A percentile compares a stretch with the other conserved stretches of the same genome.
Conservation (phyloP, 1,284 basidiomycete genomes). For the Moniliella sp. region DNA sequence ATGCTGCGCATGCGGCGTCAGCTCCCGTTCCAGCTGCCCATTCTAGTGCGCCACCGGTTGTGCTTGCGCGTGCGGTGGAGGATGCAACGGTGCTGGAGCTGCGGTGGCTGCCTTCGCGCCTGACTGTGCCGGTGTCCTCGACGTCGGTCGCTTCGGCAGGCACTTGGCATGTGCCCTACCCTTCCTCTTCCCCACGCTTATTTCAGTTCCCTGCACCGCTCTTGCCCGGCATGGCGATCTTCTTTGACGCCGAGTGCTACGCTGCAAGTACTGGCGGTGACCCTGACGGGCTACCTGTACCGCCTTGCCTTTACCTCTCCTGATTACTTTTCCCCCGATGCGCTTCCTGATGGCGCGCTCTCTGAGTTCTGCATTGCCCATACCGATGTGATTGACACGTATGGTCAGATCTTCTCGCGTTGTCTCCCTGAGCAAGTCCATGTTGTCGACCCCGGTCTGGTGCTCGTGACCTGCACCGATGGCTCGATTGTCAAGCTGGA, state of each 20-base stretch:
- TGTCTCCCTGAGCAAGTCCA: not conserved
- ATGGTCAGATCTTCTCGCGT: not conserved
- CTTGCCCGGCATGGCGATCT: conserved; percentile 13
- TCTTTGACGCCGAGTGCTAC: too few relatives aligned
- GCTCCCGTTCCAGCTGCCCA: not conserved
- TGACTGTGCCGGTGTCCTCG: not conserved
- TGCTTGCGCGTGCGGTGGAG: not conserved
- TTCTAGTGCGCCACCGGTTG: not conserved
- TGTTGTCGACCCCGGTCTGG: conserved; percentile 2
- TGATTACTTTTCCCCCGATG: not conserved
- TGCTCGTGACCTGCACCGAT: conserved; percentile 19
- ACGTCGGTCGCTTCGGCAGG: not conserved
- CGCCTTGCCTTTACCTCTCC: not conserved
- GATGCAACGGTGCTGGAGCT: not conserved
- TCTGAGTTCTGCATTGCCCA: not conserved
- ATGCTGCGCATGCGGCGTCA: not conserved
- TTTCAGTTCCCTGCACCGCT: not conserved
- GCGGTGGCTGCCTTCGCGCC: too few relatives aligned
- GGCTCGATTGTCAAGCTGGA: conserved; percentile 19
- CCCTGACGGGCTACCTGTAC: not conserved
- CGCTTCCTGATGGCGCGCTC: not conserved
- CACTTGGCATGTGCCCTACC: too few relatives aligned
- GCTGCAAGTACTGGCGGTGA: not conserved
- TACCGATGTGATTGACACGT: not conserved
- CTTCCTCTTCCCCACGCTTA: too few relatives aligned